These are phyloP conservation scores for Anaeramoeba ignava DNA, from an alignment of 78 protist genomes.

Conservation along the genomic window DNA sequence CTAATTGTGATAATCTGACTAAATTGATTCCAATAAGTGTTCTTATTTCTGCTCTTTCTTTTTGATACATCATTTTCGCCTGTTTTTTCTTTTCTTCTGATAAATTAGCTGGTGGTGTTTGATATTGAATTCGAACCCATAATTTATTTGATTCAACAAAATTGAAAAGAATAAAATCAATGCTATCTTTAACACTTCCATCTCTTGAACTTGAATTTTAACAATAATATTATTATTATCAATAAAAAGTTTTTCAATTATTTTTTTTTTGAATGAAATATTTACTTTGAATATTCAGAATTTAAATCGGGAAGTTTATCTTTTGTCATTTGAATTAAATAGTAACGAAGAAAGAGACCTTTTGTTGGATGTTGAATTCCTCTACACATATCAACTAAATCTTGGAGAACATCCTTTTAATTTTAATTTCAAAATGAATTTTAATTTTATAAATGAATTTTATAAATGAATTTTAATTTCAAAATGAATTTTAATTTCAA, in stretches of 20 bases:
- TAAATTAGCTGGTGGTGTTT: too few relatives aligned
- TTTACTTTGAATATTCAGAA: too few relatives aligned
- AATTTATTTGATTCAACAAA: constrained; percentile 90
- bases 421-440: too few relatives aligned
- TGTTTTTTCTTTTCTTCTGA: constrained; percentile 44
- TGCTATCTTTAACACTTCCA: constrained; percentile 48
- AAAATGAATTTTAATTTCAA: too few relatives aligned
- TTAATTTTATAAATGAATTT: too few relatives aligned
- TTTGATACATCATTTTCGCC: neutral
- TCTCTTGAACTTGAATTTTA: neutral
- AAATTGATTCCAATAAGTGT: constrained; percentile 82
- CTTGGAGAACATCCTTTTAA: constrained; percentile 35
- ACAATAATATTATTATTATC: constrained; percentile 17
- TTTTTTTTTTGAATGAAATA: too few relatives aligned
- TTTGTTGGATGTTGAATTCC: too few relatives aligned
- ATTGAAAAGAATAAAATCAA: constrained; percentile 74
- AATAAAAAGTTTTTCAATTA: too few relatives aligned
- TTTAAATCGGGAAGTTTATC: constrained; percentile 75
- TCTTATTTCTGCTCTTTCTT: constrained; percentile 71
- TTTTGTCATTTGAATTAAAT: constrained; percentile 55
- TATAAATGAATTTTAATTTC: too few relatives aligned
- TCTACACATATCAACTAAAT: constrained; percentile 91
- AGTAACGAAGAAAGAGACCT: constrained; percentile 88
- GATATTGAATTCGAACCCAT: constrained; percentile 94
- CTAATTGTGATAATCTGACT: constrained; percentile 63